phyloP scores from a whole-genome alignment of 352 stramenopile genomes.

The Aphanomyces astaci region DNA sequence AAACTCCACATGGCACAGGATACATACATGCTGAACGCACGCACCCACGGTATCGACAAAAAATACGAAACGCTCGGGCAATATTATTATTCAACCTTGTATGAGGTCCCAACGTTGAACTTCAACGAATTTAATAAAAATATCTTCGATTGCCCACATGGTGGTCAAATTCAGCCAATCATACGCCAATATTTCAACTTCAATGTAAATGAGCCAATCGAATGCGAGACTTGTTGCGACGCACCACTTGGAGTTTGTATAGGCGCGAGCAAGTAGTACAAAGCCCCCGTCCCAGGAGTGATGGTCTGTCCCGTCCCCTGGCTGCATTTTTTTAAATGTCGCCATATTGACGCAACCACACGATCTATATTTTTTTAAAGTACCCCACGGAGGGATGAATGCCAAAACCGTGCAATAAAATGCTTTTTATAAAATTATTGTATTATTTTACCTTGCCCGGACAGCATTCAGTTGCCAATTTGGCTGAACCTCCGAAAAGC shows the following conservation, averaged over 20 bases:
- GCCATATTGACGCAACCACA: neutral
- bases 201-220: slow-evolving; percentile 8
- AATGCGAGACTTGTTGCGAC: too few species aligned
- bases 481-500: slow-evolving; percentile 9
- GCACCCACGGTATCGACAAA: too few species aligned
- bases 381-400: neutral
- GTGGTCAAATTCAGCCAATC: slow-evolving; percentile 19
- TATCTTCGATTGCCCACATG: slow-evolving; percentile 9
- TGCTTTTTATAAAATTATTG: too few species aligned
- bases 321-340: neutral
- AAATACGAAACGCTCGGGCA: neutral
- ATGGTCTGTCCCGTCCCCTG: slow-evolving; percentile 4
- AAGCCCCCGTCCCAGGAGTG: neutral
- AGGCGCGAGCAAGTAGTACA: neutral
- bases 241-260: slow-evolving; percentile 2
- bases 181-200: neutral
- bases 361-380: neutral
- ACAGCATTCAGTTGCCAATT: slow-evolving; percentile 15
- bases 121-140: slow-evolving; percentile 16
- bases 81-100: neutral
- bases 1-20: too few species aligned
- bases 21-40: neutral
- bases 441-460: slow-evolving; percentile 13
- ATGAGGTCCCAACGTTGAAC: slow-evolving; percentile 1
- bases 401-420: slow-evolving; percentile 1